Conservation (phyloP, 2,329 filamentous ascomycete species). For the Aspergillus quadricinctus region DNA sequence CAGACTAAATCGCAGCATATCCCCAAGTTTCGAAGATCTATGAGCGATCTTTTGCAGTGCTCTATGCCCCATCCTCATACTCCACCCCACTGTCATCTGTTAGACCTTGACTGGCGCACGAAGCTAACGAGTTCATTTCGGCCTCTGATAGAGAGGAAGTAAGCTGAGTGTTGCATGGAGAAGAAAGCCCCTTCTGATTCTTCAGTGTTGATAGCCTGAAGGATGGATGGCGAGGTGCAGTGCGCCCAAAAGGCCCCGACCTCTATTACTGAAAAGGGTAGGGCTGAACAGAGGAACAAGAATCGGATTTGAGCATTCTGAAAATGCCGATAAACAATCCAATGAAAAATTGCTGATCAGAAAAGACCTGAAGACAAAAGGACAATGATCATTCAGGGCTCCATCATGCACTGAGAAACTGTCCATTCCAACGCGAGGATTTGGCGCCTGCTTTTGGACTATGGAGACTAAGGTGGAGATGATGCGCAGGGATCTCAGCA, state of each 20-base stretch:
- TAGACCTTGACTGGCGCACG: background rate
- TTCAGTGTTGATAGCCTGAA: background rate
- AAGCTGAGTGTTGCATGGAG: background rate
- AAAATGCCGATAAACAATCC: background rate
- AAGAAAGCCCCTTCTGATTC: background rate
- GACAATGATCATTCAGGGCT: background rate
- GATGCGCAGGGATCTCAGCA: conserved; percentile 8
- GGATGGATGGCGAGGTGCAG: background rate
- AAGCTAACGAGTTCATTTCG: background rate
- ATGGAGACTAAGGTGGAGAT: conserved; percentile 2
- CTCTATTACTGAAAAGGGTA: background rate
- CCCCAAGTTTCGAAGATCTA: background rate
- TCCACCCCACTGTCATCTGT: background rate
- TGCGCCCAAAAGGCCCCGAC: background rate
- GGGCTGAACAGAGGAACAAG: background rate
- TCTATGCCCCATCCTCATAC: background rate
- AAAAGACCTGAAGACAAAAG: background rate
- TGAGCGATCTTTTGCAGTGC: background rate
- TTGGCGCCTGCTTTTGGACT: background rate
- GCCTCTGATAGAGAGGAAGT: background rate
- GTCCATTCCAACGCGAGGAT: background rate
- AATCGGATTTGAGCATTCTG: background rate
- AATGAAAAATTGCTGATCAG: background rate
- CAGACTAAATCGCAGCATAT: too few relatives aligned
- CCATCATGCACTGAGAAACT: background rate